These are phyloP conservation scores for Trichosporon inkin DNA, from an alignment of 1,284 basidiomycete genomes.

Conservation along the genomic window DNA sequence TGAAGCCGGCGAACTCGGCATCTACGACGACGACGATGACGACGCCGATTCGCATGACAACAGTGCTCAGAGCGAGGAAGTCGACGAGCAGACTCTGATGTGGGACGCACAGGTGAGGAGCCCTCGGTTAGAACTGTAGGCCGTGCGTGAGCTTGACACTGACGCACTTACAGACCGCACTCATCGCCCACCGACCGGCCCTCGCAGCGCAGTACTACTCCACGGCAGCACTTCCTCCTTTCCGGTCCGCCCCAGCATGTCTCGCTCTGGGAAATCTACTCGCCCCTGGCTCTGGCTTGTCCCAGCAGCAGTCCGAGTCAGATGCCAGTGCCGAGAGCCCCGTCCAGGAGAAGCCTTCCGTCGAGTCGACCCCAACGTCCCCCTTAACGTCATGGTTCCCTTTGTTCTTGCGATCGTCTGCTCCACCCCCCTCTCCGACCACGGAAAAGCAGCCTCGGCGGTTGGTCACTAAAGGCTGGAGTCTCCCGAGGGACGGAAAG, in stretches of 20 bases:
- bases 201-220: conserved; percentile 39
- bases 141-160: not conserved
- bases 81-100: conserved; percentile 39
- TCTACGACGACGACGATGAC: conserved; percentile 12
- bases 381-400: conserved; percentile 21
- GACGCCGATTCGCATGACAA: conserved; percentile 17
- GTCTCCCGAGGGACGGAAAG: conserved; percentile 41
- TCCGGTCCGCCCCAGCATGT: conserved; percentile 38
- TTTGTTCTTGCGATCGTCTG: conserved; percentile 18
- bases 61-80: conserved; percentile 15
- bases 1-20: conserved; percentile 9
- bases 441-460: conserved; percentile 3
- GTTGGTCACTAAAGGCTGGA: conserved; percentile 30
- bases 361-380: conserved; percentile 9
- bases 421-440: not conserved
- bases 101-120: conserved; percentile 45
- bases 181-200: conserved; percentile 40
- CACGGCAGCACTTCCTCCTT: conserved; percentile 41
- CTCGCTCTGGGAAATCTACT: conserved; percentile 43
- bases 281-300: conserved; percentile 33
- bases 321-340: conserved; percentile 10
- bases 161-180: conserved; percentile 30
- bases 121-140: not conserved
- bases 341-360: conserved; percentile 4
- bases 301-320: conserved; percentile 12